Evolutionary conservation across 352 stramenopile species (phyloP).

Genomic region (Halophytophthora polymorphica): DNA sequence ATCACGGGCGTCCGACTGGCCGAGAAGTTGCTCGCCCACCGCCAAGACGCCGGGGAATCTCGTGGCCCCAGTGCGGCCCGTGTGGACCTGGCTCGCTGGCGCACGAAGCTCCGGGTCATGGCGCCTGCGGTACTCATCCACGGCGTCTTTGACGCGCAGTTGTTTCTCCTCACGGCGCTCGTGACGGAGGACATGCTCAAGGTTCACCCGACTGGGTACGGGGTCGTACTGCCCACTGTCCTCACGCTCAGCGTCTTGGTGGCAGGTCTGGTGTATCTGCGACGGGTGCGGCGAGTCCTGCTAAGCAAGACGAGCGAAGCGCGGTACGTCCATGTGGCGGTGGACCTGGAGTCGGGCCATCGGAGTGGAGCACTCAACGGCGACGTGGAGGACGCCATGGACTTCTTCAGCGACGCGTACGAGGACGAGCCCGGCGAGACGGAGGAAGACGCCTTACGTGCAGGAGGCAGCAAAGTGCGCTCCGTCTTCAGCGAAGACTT

Average conservation of each 20-base stretch:
- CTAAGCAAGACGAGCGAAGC: conserved; percentile 46
- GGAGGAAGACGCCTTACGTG: conserved; percentile 10
- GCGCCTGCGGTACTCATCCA: conserved; percentile 51
- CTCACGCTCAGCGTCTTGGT: conserved; percentile 25
- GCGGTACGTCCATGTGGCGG: conserved; percentile 43
- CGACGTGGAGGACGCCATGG: conserved; percentile 23
- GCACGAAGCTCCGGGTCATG: conserved; percentile 36
- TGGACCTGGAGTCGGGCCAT: conserved; percentile 39
- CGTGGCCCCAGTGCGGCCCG: conserved; percentile 14
- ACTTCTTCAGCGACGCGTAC: conserved; percentile 35
- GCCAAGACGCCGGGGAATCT: conserved; percentile 7
- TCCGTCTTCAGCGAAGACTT: conserved; percentile 33
- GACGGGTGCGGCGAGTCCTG: conserved; percentile 31
- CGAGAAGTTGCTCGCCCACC: conserved; percentile 24
- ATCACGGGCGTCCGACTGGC: conserved; percentile 69
- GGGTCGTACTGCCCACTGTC: conserved; percentile 30
- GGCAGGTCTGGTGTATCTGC: conserved; percentile 30
- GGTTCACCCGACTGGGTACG: conserved; percentile 32
- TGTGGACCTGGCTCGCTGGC: conserved; percentile 27
- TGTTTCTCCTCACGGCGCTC: conserved; percentile 47
- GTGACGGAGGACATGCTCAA: conserved; percentile 32
- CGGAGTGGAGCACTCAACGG: conserved; percentile 23
- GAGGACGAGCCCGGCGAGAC: conserved; percentile 27
- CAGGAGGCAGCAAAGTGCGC: conserved; percentile 28
- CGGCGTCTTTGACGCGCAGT: conserved; percentile 56